These are phyloP conservation scores for Globisporangium viniferum DNA, from an alignment of 352 stramenopile genomes.

Conservation along the genomic window DNA sequence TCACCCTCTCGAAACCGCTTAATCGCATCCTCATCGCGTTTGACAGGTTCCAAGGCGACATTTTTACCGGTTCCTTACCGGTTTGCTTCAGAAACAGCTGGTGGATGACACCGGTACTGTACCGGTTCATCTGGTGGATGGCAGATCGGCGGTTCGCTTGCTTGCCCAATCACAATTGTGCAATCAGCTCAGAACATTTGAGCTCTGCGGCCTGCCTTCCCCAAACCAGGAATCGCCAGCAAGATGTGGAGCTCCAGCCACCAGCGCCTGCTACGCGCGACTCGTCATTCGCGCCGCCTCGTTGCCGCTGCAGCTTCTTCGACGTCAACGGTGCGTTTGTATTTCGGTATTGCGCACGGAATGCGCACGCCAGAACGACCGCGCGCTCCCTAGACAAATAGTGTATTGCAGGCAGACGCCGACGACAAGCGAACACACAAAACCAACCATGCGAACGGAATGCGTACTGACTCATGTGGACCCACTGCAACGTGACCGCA, in stretches of 20 bases:
- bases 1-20: background rate
- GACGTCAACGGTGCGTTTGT: slow-evolving; percentile 5
- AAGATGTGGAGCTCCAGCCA: slow-evolving; percentile 15
- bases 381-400: background rate
- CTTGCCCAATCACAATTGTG: slow-evolving; percentile 4
- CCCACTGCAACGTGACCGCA: background rate
- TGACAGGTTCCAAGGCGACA: background rate
- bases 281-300: slow-evolving; percentile 16
- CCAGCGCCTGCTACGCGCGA: slow-evolving; percentile 13
- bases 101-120: too few relatives aligned
- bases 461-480: slow-evolving; percentile 11
- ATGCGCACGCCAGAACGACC: background rate
- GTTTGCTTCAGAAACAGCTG: too few relatives aligned
- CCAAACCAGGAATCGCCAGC: slow-evolving; percentile 4
- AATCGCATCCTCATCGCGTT: background rate
- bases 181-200: background rate
- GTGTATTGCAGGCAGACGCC: background rate
- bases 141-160: background rate
- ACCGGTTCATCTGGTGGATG: background rate
- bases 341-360: background rate
- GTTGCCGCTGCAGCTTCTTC: slow-evolving; percentile 1
- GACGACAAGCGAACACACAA: background rate
- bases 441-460: slow-evolving; percentile 11
- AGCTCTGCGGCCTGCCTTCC: background rate
- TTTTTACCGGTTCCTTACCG: too few relatives aligned